These are phyloP conservation scores for Miamiensis avidus DNA, from an alignment of 169 alveolate species.

Conservation along the genomic window DNA sequence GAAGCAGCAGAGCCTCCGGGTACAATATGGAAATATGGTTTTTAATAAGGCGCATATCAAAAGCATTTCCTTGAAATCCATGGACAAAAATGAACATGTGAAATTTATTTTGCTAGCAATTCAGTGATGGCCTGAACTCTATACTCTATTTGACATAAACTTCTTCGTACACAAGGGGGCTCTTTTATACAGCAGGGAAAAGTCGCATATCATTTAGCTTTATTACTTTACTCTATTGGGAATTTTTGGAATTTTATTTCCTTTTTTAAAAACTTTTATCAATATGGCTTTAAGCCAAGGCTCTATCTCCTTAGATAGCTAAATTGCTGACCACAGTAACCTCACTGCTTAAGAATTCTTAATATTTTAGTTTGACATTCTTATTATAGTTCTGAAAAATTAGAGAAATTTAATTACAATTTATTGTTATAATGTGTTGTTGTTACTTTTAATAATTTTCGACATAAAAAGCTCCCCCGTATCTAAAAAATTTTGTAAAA, in stretches of 20 bases:
- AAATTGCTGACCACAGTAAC: background rate
- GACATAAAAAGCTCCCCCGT: background rate
- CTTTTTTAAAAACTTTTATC: background rate
- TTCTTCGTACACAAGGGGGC: background rate
- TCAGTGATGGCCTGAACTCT: background rate
- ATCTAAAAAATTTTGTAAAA: background rate
- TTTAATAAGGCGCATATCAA: constrained; percentile 89
- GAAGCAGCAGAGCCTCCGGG: constrained; percentile 85
- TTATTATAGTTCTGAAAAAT: background rate
- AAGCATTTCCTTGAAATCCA: constrained; percentile 93
- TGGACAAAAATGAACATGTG: constrained; percentile 93
- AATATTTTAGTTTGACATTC: background rate
- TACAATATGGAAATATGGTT: constrained; percentile 79
- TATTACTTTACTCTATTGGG: no score
- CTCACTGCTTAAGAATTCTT: background rate
- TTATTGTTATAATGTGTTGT: no score
- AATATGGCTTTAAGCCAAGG: background rate
- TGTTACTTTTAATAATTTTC: no score
- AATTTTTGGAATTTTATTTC: background rate
- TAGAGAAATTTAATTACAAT: no score
- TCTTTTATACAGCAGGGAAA: background rate
- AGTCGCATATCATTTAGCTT: background rate
- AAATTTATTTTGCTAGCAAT: background rate
- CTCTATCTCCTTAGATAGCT: background rate
- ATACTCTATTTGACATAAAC: background rate